Conservation (phyloP, 1,139 yeast species). For the Kodamaea sp. region DNA sequence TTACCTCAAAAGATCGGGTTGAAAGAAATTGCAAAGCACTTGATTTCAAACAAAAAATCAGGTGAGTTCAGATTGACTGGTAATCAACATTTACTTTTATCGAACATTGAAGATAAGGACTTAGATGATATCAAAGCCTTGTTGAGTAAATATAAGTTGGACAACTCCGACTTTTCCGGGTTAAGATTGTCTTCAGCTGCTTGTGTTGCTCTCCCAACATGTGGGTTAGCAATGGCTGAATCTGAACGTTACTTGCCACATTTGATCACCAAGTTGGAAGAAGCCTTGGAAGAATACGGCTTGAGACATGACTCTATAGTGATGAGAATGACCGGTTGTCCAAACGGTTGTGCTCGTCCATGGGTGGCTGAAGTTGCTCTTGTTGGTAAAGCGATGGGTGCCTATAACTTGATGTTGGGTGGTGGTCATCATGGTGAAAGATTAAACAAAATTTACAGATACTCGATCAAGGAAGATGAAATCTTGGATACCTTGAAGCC, state of each 20-base stretch:
- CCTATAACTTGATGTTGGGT: conserved; percentile 91
- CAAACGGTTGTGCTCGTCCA: conserved; percentile 98
- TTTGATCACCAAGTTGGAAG: conserved; percentile 76
- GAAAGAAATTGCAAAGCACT: conserved; percentile 67
- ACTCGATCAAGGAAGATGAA: conserved; percentile 88
- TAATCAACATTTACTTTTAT: conserved; percentile 85
- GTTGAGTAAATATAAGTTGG: conserved; percentile 72
- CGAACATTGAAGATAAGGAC: conserved; percentile 69
- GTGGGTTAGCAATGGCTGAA: conserved; percentile 99
- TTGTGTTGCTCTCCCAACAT: conserved; percentile 98
- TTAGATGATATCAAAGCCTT: conserved; percentile 58
- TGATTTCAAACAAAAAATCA: conserved; percentile 42
- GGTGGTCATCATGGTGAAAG: conserved; percentile 97
- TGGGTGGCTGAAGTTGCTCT: conserved; percentile 96
- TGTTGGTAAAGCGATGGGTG: conserved; percentile 93
- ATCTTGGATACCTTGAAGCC: conserved; percentile 75
- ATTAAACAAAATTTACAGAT: conserved; percentile 82
- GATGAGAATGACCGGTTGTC: conserved; percentile 99
- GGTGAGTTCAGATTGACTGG: conserved; percentile 95
- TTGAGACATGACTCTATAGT: conserved; percentile 91
- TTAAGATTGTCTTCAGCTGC: conserved; percentile 90
- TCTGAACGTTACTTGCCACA: conserved; percentile 92
- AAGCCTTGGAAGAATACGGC: conserved; percentile 84
- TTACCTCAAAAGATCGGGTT: conserved; percentile 89
- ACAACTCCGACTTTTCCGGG: conserved; percentile 79